Base-by-base conservation (phyloP, 2,329 filamentous ascomycete species). In the Ophiostoma triangulosporum region DNA sequence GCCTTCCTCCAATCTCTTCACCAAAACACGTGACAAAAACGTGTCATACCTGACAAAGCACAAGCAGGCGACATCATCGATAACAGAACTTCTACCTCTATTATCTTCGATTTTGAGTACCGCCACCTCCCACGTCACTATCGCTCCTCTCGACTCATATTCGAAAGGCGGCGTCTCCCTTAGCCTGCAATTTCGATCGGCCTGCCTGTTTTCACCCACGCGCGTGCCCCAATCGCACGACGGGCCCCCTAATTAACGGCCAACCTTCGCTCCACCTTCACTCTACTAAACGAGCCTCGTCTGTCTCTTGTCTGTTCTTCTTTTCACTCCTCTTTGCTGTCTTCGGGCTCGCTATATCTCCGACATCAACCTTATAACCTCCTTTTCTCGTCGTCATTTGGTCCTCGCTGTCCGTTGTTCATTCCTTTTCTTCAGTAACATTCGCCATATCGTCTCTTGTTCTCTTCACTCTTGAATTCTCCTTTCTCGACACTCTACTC, bases 261-360 rank as follows among this genome's bases (percentile, higher is more conserved):
- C 56, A 56, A 59, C 50, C 35, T 43, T 48, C 54, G 56, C 48
- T 51, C 57, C 49, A 59, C 57, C 38, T 51, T 54, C 49, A 57
- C 57, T n/a, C n/a, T 38, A 11, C 53, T 49, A 51, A 52, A 53
- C 56, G 40, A 55, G 54, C 51, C 51, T 56, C 51, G 48, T 50
- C 45, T 35, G 26, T n/a, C 48, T 46, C 24, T 48, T n/a, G 12
- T 35, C 29, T 17, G 12, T 35, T 53, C 38, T 45, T 11, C 43
- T 33, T 35, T 50, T 35, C 46, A 32, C 9, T 38, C 27, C 38
- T 51, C 22, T 29, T 35, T 52, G 5, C 33, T 43, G 45, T 35
- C 40, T 48, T 43, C 38, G 38, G 38, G 17, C 38, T 43, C 38
- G 12, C 38, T 43, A 43, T 43, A 14, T 43, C 38, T 43, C 38